These are phyloP conservation scores for Funneliformis mosseae DNA, from an alignment of 192 early-diverging fungal species.

Conservation along the genomic window DNA sequence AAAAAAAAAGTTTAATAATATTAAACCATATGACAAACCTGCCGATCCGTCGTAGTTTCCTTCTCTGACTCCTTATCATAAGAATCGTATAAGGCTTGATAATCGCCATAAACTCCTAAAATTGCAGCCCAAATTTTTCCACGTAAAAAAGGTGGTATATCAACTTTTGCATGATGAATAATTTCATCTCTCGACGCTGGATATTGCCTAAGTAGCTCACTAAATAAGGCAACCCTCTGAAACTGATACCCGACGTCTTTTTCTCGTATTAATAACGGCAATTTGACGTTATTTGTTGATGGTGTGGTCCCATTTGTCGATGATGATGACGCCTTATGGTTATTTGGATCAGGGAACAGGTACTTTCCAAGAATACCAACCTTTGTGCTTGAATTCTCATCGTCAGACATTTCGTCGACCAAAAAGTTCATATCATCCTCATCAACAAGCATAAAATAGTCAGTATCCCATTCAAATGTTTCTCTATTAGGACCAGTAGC, in stretches of 20 bases:
- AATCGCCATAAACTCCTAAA: conserved; percentile 59
- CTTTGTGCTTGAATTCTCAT: conserved; percentile 38
- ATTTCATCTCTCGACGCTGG: conserved; percentile 60
- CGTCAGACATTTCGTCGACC: conserved; percentile 36
- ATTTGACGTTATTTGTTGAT: conserved; percentile 42
- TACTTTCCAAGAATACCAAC: conserved; percentile 37
- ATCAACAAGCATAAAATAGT: conserved; percentile 61
- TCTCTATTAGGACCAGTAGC: conserved; percentile 48
- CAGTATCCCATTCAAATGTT: conserved; percentile 56
- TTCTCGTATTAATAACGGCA: conserved; percentile 56
- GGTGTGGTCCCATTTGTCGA: conserved; percentile 28
- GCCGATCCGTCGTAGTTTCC: conserved; percentile 51
- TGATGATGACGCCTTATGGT: neutral
- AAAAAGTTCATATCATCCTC: conserved; percentile 63
- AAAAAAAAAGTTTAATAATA: neutral
- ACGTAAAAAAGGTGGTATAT: conserved; percentile 63
- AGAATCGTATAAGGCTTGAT: conserved; percentile 51
- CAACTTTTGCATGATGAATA: conserved; percentile 60
- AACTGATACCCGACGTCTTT: conserved; percentile 64
- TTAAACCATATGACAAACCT: conserved; percentile 42
- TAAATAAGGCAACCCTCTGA: conserved; percentile 56
- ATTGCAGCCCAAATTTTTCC: conserved; percentile 71
- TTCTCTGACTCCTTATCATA: conserved; percentile 57
- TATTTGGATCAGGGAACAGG: neutral
- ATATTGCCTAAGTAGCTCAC: conserved; percentile 56